phyloP scores from a whole-genome alignment of 805 yeast species.

The Nakazawaea siamensis region DNA sequence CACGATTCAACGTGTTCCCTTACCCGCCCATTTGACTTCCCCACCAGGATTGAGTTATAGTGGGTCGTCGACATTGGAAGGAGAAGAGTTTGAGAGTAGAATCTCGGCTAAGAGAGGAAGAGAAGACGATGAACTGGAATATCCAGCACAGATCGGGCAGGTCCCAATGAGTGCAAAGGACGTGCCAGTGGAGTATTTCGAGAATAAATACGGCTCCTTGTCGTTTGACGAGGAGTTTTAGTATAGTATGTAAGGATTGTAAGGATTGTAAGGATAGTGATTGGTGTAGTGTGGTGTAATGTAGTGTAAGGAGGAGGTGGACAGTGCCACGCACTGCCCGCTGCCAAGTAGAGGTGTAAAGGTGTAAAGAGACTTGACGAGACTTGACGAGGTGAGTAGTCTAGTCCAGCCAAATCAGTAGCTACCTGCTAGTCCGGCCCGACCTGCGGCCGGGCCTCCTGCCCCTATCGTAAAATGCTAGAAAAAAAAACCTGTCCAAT shows the following conservation, averaged over 20 bases:
- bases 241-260: too few relatives aligned
- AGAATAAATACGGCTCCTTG: constrained; percentile 34
- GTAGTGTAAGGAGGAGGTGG: too few relatives aligned
- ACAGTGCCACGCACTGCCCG: too few relatives aligned
- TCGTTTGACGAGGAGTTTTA: constrained; percentile 42
- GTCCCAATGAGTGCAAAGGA: constrained; percentile 13
- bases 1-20: constrained; percentile 25
- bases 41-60: constrained; percentile 37
- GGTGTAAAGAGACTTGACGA: too few relatives aligned
- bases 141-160: constrained; percentile 1
- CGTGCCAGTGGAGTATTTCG: constrained; percentile 17
- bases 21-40: constrained; percentile 30
- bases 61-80: constrained; percentile 34
- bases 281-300: too few relatives aligned
- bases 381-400: too few relatives aligned
- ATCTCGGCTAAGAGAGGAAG: constrained; percentile 4
- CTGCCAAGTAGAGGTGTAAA: too few relatives aligned
- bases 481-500: neutral
- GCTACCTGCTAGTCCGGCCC: too few relatives aligned
- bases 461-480: too few relatives aligned
- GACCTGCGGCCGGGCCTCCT: too few relatives aligned
- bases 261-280: too few relatives aligned
- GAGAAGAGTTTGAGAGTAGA: constrained; percentile 3
- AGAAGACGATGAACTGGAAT: neutral
- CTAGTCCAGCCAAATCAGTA: too few relatives aligned